These are phyloP conservation scores for Fusarium sp. DNA, from an alignment of 2,329 filamentous ascomycete genomes.

Conservation along the genomic window DNA sequence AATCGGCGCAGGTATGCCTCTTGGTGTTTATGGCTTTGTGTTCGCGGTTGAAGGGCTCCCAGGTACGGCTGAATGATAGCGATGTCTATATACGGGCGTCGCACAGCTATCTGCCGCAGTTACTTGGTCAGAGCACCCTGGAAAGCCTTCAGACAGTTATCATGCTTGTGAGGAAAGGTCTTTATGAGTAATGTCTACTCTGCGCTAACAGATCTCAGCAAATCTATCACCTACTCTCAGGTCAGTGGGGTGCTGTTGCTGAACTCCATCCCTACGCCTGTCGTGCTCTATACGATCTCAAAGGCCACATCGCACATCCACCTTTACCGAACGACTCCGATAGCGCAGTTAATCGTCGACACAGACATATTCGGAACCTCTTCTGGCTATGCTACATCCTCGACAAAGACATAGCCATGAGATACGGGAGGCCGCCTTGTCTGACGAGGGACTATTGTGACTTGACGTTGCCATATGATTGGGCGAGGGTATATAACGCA, in stretches of 20 bases:
- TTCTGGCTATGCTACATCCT: background rate
- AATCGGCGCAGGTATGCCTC: background rate
- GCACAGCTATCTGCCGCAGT: background rate
- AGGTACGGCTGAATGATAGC: fast-evolving
- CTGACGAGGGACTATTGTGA: background rate
- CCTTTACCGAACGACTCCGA: fast-evolving
- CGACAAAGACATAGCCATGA: background rate
- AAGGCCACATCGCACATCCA: background rate
- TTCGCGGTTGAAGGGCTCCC: background rate
- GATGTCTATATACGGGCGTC: background rate
- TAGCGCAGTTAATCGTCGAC: fast-evolving
- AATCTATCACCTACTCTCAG: background rate
- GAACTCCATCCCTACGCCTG: background rate
- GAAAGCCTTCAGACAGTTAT: background rate
- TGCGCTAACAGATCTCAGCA: fast-evolving
- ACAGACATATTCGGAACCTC: background rate
- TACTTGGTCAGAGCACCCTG: fast-evolving
- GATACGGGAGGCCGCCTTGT: background rate
- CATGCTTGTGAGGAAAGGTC: background rate
- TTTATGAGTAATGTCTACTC: fast-evolving
- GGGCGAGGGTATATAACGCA: background rate
- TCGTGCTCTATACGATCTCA: background rate
- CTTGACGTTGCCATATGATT: background rate
- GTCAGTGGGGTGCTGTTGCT: background rate
- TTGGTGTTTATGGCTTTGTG: background rate